These are phyloP conservation scores for Trichophyton equinum DNA, from an alignment of 2,329 filamentous ascomycete species.

Conservation along the genomic window DNA sequence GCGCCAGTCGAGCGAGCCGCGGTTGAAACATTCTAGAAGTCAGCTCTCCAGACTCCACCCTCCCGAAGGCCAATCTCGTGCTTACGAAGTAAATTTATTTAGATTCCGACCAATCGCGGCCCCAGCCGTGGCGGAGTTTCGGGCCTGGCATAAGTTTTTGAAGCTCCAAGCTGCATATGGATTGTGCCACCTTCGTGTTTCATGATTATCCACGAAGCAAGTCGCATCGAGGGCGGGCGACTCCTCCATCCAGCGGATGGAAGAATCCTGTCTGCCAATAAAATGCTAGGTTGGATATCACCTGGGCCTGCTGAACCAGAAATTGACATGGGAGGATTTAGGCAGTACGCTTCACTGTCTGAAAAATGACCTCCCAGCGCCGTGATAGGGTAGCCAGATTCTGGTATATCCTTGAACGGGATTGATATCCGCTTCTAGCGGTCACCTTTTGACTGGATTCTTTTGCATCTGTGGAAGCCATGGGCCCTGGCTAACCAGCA, in stretches of 20 bases:
- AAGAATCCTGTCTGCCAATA: background rate
- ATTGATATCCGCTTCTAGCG: background rate
- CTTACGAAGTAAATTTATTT: background rate
- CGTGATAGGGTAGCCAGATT: background rate
- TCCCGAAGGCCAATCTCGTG: background rate
- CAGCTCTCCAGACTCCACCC: background rate
- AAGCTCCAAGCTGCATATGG: background rate
- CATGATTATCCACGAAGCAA: background rate
- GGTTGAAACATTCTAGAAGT: background rate
- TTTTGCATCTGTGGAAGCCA: background rate
- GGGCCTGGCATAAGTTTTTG: too few relatives aligned
- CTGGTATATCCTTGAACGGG: background rate
- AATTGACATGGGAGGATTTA: background rate
- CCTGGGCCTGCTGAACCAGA: background rate
- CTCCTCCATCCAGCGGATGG: background rate
- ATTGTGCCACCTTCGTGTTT: background rate
- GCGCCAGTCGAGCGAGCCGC: background rate
- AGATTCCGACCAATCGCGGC: background rate
- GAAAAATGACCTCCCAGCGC: background rate
- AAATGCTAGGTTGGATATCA: background rate
- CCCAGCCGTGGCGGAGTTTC: background rate
- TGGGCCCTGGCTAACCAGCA: background rate
- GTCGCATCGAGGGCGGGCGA: background rate
- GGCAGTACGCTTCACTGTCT: background rate
- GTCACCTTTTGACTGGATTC: background rate